Base-by-base conservation (phyloP, 73 alveolate genomes). In the Paramecium sonneborni region DNA sequence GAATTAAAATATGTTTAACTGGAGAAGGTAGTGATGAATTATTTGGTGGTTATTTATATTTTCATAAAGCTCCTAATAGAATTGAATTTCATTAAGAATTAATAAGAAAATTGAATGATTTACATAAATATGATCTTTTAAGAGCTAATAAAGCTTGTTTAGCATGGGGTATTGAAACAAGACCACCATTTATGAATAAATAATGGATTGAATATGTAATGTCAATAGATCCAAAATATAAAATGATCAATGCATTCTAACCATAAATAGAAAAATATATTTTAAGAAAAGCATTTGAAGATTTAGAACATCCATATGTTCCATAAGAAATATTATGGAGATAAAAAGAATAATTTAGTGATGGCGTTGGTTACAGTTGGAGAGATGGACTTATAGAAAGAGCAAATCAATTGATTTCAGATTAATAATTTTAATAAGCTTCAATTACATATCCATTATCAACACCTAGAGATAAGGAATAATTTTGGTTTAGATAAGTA, bases 321-420 rank as follows among this genome's bases (percentile, higher is more conserved):
- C 99, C 99, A 3, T 85, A 85, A 6, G 95, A 96, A 56, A 93
- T 96, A 10, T 85, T 96, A 18, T 96, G 99, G 99, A 92, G 99
- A 95, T 95, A 95, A 92, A 96, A 95, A 92, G 98, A 96, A 94
- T 93, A 93, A 86, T 96, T 96, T 48, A 92, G 97, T 58, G 99
- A 96, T 85, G 99, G 99, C 7, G 99, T 96, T 57, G 99, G 98
- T 37, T 96, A 96, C 85, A 72, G 88, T 70, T 96, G 99, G 99
- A 96, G 94, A 57, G 97, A 96, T 62, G 93, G 96, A 68, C 57
- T 96, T 67, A 95, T 88, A 2, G 91, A 85, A 46, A 48, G 84
- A 38, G 85, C 94, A 6, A 93, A 93, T 41, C 46, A 58, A 44
- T 55, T 85, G 18, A 62, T 93, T 14, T 57, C 96, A 20, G 97